Percentiles rank a stretch among this genome's conserved stretches.
These are phyloP conservation scores for Macroventuria anomochaeta DNA, from an alignment of 2,329 filamentous ascomycete species.

Conservation along the genomic window DNA sequence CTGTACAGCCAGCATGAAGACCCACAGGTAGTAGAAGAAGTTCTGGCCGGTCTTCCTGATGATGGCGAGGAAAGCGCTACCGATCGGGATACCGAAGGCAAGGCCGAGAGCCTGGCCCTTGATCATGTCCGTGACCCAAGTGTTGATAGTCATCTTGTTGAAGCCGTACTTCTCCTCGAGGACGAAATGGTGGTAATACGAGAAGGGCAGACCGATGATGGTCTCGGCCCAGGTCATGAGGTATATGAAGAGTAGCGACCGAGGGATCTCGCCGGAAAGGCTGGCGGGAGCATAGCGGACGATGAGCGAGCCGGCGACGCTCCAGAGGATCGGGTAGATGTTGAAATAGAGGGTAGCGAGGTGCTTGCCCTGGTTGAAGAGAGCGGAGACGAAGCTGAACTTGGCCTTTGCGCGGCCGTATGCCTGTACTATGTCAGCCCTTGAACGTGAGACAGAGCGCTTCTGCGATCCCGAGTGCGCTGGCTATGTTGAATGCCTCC, in stretches of 20 bases:
- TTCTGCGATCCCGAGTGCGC: no score
- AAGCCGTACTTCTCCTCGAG: slow-evolving; percentile 97
- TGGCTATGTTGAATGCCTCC: not conserved
- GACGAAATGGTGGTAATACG: slow-evolving; percentile 93
- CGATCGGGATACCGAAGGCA: slow-evolving; percentile 82
- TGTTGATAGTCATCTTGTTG: slow-evolving; percentile 92
- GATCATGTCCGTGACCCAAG: slow-evolving; percentile 89
- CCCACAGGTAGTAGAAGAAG: slow-evolving; percentile 98
- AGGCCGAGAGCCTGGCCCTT: slow-evolving; percentile 86
- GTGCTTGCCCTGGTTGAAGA: slow-evolving; percentile 89
- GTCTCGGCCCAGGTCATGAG: slow-evolving; percentile 84
- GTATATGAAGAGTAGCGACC: slow-evolving; percentile 92
- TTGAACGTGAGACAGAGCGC: no score
- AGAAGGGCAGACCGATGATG: slow-evolving; percentile 76
- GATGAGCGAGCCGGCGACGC: slow-evolving; percentile 76
- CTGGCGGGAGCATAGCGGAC: slow-evolving; percentile 74
- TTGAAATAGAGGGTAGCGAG: slow-evolving; percentile 89
- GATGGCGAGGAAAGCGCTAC: slow-evolving; percentile 91
- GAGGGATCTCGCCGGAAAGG: slow-evolving; percentile 90
- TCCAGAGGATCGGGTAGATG: slow-evolving; percentile 89
- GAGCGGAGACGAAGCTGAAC: slow-evolving; percentile 79
- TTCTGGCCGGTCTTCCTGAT: slow-evolving; percentile 90
- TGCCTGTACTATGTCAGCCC: slow-evolving; percentile 58
- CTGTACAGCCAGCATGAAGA: slow-evolving; percentile 88
- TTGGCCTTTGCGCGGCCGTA: slow-evolving; percentile 96